Conservation (phyloP, 1,284 basidiomycete genomes). For the Singerocomus rubriflavus region DNA sequence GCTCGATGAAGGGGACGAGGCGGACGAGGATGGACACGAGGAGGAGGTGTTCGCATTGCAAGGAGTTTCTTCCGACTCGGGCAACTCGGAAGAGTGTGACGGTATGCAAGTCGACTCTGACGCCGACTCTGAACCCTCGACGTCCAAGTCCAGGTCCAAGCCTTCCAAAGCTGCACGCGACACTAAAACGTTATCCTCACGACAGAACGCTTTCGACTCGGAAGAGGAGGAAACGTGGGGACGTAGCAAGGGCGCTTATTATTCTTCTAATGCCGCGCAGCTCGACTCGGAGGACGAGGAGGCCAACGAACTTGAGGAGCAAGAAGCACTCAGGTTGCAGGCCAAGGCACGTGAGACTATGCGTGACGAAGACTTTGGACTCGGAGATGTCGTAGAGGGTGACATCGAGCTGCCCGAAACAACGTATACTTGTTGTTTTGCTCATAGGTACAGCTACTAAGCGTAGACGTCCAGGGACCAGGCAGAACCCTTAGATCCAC, state of each 20-base stretch:
- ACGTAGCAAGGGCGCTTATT: constrained; percentile 72
- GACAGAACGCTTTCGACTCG: constrained; percentile 35
- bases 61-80: constrained; percentile 37
- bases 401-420: constrained; percentile 27
- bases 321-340: constrained; percentile 83
- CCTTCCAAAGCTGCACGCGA: constrained; percentile 29
- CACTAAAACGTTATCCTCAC: constrained; percentile 34
- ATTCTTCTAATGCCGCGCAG: constrained; percentile 78
- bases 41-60: constrained; percentile 54
- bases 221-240: constrained; percentile 82
- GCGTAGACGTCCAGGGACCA: constrained; percentile 27
- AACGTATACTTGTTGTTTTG: constrained; percentile 38
- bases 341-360: constrained; percentile 70
- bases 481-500: constrained; percentile 31
- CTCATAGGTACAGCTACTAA: constrained; percentile 10
- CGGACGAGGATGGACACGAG: constrained; percentile 38
- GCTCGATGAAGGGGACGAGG: constrained; percentile 54
- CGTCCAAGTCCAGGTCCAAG: constrained; percentile 34
- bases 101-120: constrained; percentile 49
- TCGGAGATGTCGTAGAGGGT: constrained; percentile 60
- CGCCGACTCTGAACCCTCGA: constrained; percentile 25
- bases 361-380: constrained; percentile 81
- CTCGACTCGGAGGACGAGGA: constrained; percentile 85
- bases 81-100: constrained; percentile 41
- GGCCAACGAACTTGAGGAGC: constrained; percentile 82